Evolutionary conservation across 768 basidiomycete species (phyloP).

Genomic region (Leccinellum rugosiceps): DNA sequence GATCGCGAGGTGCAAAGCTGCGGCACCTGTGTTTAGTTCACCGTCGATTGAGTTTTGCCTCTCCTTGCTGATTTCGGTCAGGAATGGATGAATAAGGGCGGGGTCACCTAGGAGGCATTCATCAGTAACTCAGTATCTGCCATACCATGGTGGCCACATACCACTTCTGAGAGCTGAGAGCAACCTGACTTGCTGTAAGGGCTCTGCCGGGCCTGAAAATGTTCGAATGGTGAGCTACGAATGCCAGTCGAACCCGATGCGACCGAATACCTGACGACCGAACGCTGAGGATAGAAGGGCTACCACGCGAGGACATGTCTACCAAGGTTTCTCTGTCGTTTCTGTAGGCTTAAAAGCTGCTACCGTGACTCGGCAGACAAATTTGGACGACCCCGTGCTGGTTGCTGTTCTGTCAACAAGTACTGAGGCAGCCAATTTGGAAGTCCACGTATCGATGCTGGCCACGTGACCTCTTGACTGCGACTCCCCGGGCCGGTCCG

Average conservation of each 20-base stretch:
- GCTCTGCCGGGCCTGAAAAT: conserved; percentile 30
- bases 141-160: conserved; percentile 24
- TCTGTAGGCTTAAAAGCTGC: neutral
- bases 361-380: neutral
- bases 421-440: neutral
- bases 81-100: conserved; percentile 74
- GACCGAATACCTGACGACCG: conserved; percentile 14
- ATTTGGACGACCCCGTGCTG: neutral
- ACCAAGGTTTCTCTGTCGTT: neutral
- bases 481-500: too few species aligned
- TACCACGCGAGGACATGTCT: conserved; percentile 19
- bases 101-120: conserved; percentile 55
- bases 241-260: neutral
- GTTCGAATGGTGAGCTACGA: conserved; percentile 4
- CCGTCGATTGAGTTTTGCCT: conserved; percentile 46
- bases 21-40: conserved; percentile 63
- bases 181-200: conserved; percentile 63
- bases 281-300: conserved; percentile 18
- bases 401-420: conserved; percentile 8
- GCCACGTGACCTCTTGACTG: conserved; percentile 11
- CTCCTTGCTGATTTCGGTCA: conserved; percentile 72
- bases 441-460: neutral
- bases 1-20: conserved; percentile 79
- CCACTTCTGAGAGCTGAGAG: conserved; percentile 62
- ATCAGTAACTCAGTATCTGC: neutral